A percentile compares a stretch with the other conserved stretches of the same genome.
Evolutionary conservation across 2,329 filamentous ascomycete species (phyloP).

Genomic region (Elsinoe australis): DNA sequence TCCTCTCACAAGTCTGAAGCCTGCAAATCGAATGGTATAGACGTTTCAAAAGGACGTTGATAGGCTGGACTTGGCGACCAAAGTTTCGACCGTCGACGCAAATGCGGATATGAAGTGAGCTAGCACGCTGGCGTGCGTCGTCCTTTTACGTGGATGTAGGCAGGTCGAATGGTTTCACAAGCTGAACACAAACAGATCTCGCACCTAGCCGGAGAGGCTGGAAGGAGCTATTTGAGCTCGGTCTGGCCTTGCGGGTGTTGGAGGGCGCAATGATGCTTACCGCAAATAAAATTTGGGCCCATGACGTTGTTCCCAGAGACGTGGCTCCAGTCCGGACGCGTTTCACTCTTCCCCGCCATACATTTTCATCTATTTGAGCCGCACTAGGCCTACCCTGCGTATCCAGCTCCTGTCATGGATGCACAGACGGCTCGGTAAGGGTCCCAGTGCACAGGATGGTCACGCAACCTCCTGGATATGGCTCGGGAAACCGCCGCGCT

Average conservation of each 20-base stretch:
- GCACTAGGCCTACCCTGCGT: conserved; percentile 11
- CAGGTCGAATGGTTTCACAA: conserved; percentile 15
- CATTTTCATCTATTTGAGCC: conserved; percentile 3
- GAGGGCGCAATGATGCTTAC: conserved; percentile 10
- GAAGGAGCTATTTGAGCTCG: background rate
- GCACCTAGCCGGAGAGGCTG: too few species aligned
- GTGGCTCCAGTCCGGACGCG: conserved; percentile 6
- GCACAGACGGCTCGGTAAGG: conserved; percentile 1
- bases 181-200: too few species aligned
- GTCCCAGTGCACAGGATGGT: background rate
- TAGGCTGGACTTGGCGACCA: conserved; percentile 2
- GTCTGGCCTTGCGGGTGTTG: conserved; percentile 7
- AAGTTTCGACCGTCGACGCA: background rate
- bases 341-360: background rate
- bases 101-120: background rate
- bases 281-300: conserved; percentile 3
- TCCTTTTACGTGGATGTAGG: conserved; percentile 1
- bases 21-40: conserved; percentile 9
- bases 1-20: background rate
- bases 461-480: conserved; percentile 6
- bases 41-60: background rate
- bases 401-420: conserved; percentile 1
- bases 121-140: background rate
- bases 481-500: conserved; percentile 1
- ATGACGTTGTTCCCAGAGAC: conserved; percentile 7